Percentiles rank a stretch among this genome's conserved stretches.
phyloP scores from a whole-genome alignment of 2,329 filamentous ascomycete species.

The Thyridium curvatum region DNA sequence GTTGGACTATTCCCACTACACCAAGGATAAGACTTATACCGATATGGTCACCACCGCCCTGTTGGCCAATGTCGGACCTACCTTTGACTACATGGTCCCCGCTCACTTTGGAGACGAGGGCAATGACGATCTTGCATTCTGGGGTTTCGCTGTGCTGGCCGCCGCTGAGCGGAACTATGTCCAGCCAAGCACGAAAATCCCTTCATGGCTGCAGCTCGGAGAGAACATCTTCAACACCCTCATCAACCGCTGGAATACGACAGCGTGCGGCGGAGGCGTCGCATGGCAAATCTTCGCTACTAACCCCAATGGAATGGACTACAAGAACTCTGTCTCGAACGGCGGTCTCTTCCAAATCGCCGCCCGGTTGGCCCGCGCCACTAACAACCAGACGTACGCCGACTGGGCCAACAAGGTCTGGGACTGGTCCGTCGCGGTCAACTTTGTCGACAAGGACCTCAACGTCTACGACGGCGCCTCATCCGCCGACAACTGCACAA shows the following conservation, averaged over 20 bases:
- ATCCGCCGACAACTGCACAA: slow-evolving; percentile 44
- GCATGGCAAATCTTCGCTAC: slow-evolving; percentile 75
- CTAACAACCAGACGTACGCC: slow-evolving; percentile 57
- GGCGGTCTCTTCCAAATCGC: slow-evolving; percentile 79
- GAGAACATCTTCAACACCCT: slow-evolving; percentile 70
- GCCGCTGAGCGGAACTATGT: slow-evolving; percentile 65
- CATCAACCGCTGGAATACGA: slow-evolving; percentile 61
- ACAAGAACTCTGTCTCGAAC: slow-evolving; percentile 79
- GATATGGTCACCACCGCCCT: slow-evolving; percentile 52
- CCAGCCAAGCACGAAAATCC: slow-evolving; percentile 47
- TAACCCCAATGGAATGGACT: slow-evolving; percentile 69
- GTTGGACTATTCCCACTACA: slow-evolving; percentile 64
- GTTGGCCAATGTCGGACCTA: slow-evolving; percentile 48
- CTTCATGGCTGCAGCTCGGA: slow-evolving; percentile 61
- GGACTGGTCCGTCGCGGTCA: slow-evolving; percentile 54
- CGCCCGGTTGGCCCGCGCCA: slow-evolving; percentile 66
- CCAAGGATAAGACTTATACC: slow-evolving; percentile 57
- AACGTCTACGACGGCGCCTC: slow-evolving; percentile 59
- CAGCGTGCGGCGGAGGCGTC: slow-evolving; percentile 64
- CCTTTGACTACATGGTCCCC: slow-evolving; percentile 54
- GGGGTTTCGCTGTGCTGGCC: slow-evolving; percentile 61
- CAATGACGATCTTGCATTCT: slow-evolving; percentile 72
- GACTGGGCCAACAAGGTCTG: slow-evolving; percentile 63
- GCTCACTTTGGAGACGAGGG: slow-evolving; percentile 54
- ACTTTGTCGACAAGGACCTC: slow-evolving; percentile 49